A percentile compares a stretch with the other conserved stretches of the same genome.
phyloP scores from a whole-genome alignment of 768 basidiomycete species.

The Boletus coccyginus region DNA sequence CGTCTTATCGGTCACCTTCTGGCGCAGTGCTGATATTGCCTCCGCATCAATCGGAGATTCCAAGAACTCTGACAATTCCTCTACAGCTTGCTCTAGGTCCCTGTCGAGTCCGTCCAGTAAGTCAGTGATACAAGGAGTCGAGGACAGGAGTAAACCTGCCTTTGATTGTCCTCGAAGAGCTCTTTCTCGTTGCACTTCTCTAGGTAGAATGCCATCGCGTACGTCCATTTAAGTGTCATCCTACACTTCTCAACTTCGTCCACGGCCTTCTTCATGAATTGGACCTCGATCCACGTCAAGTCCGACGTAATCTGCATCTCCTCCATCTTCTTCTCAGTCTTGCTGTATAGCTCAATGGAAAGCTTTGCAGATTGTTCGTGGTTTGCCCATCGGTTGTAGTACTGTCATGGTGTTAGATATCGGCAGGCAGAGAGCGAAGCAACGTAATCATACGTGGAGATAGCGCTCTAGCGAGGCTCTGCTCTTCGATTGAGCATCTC shows the following conservation, averaged over 20 bases:
- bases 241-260: slow-evolving; percentile 89
- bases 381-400: slow-evolving; percentile 99
- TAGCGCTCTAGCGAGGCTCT: slow-evolving; percentile 93
- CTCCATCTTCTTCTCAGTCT: slow-evolving; percentile 99
- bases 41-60: slow-evolving; percentile 91
- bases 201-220: slow-evolving; percentile 98
- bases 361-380: slow-evolving; percentile 99
- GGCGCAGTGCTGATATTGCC: slow-evolving; percentile 73
- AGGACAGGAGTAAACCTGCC: slow-evolving; percentile 40
- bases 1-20: slow-evolving; percentile 95
- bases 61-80: slow-evolving; percentile 88
- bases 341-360: slow-evolving; percentile 84
- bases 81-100: slow-evolving; percentile 92
- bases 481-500: slow-evolving; percentile 88
- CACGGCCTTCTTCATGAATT: slow-evolving; percentile 98
- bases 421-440: neutral
- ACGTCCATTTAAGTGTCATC: slow-evolving; percentile 98
- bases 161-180: slow-evolving; percentile 95
- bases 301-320: slow-evolving; percentile 94
- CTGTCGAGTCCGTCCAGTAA: slow-evolving; percentile 35
- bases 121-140: neutral
- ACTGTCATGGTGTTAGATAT: slow-evolving; percentile 46
- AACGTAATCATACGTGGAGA: slow-evolving; percentile 69
- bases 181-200: slow-evolving; percentile 89
- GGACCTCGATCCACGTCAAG: slow-evolving; percentile 97